These are phyloP conservation scores for Pelargonium cotyledonis DNA, from an alignment of 441 rosid species.

Conservation along the genomic window DNA sequence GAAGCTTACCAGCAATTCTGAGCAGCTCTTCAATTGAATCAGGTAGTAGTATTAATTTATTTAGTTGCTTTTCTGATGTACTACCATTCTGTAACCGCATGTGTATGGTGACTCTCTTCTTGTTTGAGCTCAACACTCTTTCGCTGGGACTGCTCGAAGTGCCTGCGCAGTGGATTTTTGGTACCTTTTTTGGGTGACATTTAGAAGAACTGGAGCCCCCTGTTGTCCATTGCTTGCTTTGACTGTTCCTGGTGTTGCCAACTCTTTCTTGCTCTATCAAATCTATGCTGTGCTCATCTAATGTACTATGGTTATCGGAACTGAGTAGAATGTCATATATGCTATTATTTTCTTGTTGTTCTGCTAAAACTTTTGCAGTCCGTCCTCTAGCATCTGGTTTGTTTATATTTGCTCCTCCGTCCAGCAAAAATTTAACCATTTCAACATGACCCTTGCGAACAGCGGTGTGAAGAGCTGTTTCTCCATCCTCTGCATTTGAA, in stretches of 20 bases:
- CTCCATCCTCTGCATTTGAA: slow-evolving; percentile 32
- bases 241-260: slow-evolving; percentile 22
- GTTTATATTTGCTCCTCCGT: slow-evolving; percentile 40
- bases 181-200: slow-evolving; percentile 21
- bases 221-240: slow-evolving; percentile 23
- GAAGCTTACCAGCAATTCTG: slow-evolving; percentile 66
- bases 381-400: slow-evolving; percentile 44
- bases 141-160: slow-evolving; percentile 20
- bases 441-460: slow-evolving; percentile 44
- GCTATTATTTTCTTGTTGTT: slow-evolving; percentile 40
- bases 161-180: slow-evolving; percentile 27
- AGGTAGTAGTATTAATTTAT: slow-evolving; percentile 73
- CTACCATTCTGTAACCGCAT: slow-evolving; percentile 36
- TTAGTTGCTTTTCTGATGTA: slow-evolving; percentile 27
- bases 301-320: slow-evolving; percentile 34
- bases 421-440: slow-evolving; percentile 48
- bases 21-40: slow-evolving; percentile 71
- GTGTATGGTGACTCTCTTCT: slow-evolving; percentile 78
- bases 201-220: slow-evolving; percentile 22
- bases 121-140: slow-evolving; percentile 23
- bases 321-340: slow-evolving; percentile 40
- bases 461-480: slow-evolving; percentile 45
- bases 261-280: slow-evolving; percentile 30
- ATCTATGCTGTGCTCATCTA: slow-evolving; percentile 48
- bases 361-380: slow-evolving; percentile 46